Evolutionary conservation across 352 stramenopile genomes (phyloP).

Genomic region (Thalassiosira livingstoniorum): DNA sequence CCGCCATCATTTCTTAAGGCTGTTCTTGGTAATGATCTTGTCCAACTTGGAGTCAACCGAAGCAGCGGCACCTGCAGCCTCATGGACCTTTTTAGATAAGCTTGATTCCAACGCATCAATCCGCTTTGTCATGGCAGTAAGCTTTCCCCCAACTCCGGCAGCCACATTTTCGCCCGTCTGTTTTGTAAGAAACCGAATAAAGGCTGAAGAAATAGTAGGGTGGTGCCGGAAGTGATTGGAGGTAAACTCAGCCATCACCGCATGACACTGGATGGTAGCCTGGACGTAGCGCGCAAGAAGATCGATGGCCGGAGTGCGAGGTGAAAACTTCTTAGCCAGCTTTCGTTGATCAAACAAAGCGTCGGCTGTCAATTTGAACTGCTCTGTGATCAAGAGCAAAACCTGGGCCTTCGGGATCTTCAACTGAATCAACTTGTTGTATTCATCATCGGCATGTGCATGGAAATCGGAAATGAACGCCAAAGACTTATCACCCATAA

Average conservation of each 20-base stretch:
- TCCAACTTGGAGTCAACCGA: neutral
- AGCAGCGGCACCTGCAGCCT: neutral
- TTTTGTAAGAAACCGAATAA: constrained; percentile 23
- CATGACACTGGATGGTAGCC: constrained; percentile 1
- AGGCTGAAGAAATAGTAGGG: constrained; percentile 1
- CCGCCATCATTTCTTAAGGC: no score
- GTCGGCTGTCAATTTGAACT: neutral
- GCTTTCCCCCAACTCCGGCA: neutral
- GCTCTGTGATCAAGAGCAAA: neutral
- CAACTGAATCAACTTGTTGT: neutral
- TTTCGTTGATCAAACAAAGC: neutral
- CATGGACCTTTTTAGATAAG: neutral
- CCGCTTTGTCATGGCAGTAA: neutral
- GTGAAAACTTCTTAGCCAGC: neutral
- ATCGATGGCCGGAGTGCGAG: neutral
- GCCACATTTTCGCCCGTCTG: constrained; percentile 20
- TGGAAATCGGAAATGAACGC: neutral
- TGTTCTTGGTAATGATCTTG: neutral
- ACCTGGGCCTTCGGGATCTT: neutral
- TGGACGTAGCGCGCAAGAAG: neutral
- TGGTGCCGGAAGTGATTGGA: neutral
- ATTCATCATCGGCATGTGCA: constrained; percentile 10
- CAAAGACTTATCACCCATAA: neutral
- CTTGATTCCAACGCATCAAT: neutral
- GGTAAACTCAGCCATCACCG: neutral